Evolutionary conservation across 2,329 filamentous ascomycete genomes (phyloP).

Genomic region (Colletotrichum sp.): DNA sequence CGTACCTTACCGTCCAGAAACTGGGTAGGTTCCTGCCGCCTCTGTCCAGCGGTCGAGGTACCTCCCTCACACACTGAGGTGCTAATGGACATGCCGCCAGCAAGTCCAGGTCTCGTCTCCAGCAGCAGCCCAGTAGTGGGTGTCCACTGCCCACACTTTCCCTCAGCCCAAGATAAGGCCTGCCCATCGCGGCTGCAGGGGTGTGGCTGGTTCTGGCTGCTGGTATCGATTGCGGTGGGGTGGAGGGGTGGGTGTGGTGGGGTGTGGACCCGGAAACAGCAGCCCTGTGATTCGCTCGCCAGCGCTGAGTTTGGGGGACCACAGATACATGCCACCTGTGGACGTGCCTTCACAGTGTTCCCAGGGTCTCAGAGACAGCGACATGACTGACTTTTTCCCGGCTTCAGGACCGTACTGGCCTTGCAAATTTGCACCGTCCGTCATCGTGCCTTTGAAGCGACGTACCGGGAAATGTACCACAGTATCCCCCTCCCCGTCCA

Average conservation of each 20-base stretch:
- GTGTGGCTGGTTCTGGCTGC: constrained; percentile 12
- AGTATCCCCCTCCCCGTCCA: neutral
- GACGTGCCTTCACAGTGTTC: neutral
- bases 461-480: neutral
- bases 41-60: neutral
- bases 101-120: neutral
- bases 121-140: neutral
- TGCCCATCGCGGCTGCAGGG: constrained; percentile 11
- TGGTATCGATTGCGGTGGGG: constrained; percentile 19
- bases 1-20: neutral
- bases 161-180: constrained; percentile 21
- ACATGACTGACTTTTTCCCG: neutral
- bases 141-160: neutral
- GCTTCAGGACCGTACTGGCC: neutral
- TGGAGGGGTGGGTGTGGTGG: constrained; percentile 16
- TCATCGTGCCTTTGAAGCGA: neutral
- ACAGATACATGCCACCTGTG: constrained; percentile 11
- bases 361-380: neutral
- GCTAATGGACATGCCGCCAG: neutral
- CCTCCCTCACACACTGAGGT: neutral
- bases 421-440: neutral
- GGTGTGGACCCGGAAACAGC: constrained; percentile 14
- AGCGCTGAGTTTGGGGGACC: constrained; percentile 15
- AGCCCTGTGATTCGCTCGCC: constrained; percentile 8
- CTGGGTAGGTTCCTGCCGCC: neutral